Base-by-base conservation (phyloP, 371 early-diverging fungal species). In the Lichtheimia ornata region DNA sequence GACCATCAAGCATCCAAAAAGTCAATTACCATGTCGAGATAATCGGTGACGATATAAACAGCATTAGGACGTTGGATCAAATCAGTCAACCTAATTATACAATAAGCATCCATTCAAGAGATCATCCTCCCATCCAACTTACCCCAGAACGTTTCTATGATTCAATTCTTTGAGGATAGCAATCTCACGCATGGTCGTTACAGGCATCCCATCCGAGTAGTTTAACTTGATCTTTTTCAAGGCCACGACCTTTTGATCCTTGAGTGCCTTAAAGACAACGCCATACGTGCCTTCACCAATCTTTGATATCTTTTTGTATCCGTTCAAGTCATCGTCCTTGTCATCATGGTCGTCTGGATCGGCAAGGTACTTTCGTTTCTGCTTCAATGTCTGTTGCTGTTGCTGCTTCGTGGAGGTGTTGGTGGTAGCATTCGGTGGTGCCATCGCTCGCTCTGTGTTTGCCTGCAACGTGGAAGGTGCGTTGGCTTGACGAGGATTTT, bases 211-310 rank as follows among this genome's bases (percentile, higher is more conserved):
- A 73, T 98, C 97, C 61, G 92, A 91, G 18, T 91, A 82, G 59
- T 94, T 94, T 3, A 97, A 76, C 20, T 95, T 84, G 59, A 99
- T 94, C 72, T 96, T 95, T 77, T 99, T 99, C 50, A 99, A 65
- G 17, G 99, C 99, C 5, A 99, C 97, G 12, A 91, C 75, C 25
- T 72, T 64, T 25, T 94, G 94, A 67, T 82, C 84, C 62, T 95
- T 88, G 53, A 66, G 72, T 25, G 93, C 99, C 76, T 96, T 97
- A 81, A 95, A 99, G 7, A 99, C 99, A 40, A 98, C 94, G 40
- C 97, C 98, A 56, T 97, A 98, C 7, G 97, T 95, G 40, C 98
- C 98, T 75, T 96, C 96, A 55, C 99, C 99, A 68, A 99, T 92
- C 82, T 96, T 97, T 67, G 94, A 91, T 15, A 94, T 68, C 72